Evolutionary conservation across 148 eudicot species (phyloP).

Genomic region (Chenopodium quinoa): DNA sequence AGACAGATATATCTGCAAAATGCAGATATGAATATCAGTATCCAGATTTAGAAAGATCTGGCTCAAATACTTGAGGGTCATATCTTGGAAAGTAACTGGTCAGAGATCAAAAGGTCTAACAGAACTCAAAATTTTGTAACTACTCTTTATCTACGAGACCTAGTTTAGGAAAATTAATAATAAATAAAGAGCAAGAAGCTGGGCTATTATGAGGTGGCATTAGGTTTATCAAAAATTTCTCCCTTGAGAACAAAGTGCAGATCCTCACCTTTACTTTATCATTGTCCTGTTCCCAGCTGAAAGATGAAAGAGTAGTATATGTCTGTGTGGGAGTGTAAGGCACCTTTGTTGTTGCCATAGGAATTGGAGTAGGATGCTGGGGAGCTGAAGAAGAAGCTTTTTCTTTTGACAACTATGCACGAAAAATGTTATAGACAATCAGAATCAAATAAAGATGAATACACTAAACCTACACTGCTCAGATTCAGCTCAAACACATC

Average conservation of each 20-base stretch:
- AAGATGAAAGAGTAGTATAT: constrained; percentile 59
- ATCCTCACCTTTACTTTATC: constrained; percentile 75
- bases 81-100: neutral
- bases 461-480: neutral
- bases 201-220: neutral
- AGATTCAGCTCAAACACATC: neutral
- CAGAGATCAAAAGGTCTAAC: neutral
- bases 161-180: neutral
- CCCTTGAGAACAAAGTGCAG: neutral
- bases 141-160: neutral
- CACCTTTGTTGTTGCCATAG: constrained; percentile 33
- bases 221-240: neutral
- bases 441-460: neutral
- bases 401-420: constrained; percentile 50
- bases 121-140: too few relatives aligned
- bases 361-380: constrained; percentile 33
- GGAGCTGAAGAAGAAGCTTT: constrained; percentile 37
- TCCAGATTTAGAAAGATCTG: neutral
- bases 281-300: constrained; percentile 95
- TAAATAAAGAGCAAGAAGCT: neutral
- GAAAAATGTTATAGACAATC: neutral
- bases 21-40: neutral
- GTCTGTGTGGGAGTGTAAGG: constrained; percentile 41
- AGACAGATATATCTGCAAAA: constrained; percentile 63
- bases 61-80: neutral